phyloP scores from a whole-genome alignment of 352 stramenopile genomes.

The Pythium brassicae region DNA sequence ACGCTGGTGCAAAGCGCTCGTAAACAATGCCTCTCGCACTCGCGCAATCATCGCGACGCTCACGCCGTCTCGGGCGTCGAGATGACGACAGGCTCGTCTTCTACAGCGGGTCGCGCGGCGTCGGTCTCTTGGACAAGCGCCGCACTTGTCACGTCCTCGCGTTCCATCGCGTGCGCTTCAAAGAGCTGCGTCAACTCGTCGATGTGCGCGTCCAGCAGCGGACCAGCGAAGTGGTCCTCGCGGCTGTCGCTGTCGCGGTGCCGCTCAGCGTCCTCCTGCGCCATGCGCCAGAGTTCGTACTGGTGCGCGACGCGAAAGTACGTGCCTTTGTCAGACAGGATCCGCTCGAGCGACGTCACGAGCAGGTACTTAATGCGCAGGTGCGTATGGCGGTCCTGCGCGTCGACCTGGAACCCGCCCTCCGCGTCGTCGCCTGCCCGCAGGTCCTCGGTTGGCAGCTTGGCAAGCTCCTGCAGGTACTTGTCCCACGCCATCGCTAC shows the following conservation, averaged over 20 bases:
- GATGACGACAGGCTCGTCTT: neutral
- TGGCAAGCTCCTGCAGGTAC: slow-evolving; percentile 46
- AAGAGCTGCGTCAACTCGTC: slow-evolving; percentile 51
- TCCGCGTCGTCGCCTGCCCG: slow-evolving; percentile 17
- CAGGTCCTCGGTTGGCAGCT: slow-evolving; percentile 42
- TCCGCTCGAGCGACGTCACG: slow-evolving; percentile 47
- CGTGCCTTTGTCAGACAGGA: slow-evolving; percentile 43
- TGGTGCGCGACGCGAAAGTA: slow-evolving; percentile 45
- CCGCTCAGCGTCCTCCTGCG: slow-evolving; percentile 49
- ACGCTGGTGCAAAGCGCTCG: slow-evolving; percentile 19
- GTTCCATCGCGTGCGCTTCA: slow-evolving; percentile 40
- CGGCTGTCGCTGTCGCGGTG: slow-evolving; percentile 21
- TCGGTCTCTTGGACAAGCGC: neutral
- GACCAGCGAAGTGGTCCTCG: slow-evolving; percentile 39
- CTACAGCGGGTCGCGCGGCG: neutral
- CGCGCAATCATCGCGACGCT: too few species aligned
- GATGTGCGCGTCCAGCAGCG: slow-evolving; percentile 39
- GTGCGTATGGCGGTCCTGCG: slow-evolving; percentile 50
- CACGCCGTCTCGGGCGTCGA: too few species aligned
- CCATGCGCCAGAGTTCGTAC: slow-evolving; percentile 67
- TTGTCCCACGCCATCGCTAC: slow-evolving; percentile 48
- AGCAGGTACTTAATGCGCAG: slow-evolving; percentile 59
- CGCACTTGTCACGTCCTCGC: slow-evolving; percentile 40
- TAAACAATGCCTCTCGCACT: slow-evolving; percentile 4
- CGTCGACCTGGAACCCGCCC: slow-evolving; percentile 39